Conservation (phyloP, 2,329 filamentous ascomycete species). For the Cladosporium sp. region DNA sequence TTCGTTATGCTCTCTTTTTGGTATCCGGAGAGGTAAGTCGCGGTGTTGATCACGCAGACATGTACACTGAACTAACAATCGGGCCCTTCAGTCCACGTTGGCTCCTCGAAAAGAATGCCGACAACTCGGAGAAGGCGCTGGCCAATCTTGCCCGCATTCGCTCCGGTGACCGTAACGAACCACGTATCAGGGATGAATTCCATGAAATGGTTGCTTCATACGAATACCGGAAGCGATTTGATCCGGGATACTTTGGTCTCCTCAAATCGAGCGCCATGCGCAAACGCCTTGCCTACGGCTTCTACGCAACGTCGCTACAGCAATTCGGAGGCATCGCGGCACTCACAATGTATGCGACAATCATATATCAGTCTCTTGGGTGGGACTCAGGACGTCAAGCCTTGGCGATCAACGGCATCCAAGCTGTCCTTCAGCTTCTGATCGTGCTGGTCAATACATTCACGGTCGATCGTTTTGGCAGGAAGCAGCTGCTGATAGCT, state of each 20-base stretch:
- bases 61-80: background rate
- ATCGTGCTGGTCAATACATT: constrained; percentile 39
- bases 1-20: constrained; percentile 37
- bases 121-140: constrained; percentile 16
- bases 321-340: constrained; percentile 24
- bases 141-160: constrained; percentile 31
- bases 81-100: constrained; percentile 26
- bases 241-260: constrained; percentile 32
- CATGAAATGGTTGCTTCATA: constrained; percentile 35
- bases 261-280: constrained; percentile 31
- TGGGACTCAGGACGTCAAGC: constrained; percentile 35
- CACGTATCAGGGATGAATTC: constrained; percentile 33
- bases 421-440: constrained; percentile 35
- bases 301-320: constrained; percentile 31
- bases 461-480: constrained; percentile 35
- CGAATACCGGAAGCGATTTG: constrained; percentile 32
- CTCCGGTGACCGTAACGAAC: constrained; percentile 27
- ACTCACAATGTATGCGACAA: constrained; percentile 36
- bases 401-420: constrained; percentile 36
- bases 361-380: constrained; percentile 37
- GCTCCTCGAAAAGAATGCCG: constrained; percentile 34
- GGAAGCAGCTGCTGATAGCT: constrained; percentile 32
- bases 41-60: no score
- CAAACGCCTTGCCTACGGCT: constrained; percentile 36
- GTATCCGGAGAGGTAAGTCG: constrained; percentile 32